phyloP scores from a whole-genome alignment of 768 basidiomycete genomes.

The Suillus bovinus region DNA sequence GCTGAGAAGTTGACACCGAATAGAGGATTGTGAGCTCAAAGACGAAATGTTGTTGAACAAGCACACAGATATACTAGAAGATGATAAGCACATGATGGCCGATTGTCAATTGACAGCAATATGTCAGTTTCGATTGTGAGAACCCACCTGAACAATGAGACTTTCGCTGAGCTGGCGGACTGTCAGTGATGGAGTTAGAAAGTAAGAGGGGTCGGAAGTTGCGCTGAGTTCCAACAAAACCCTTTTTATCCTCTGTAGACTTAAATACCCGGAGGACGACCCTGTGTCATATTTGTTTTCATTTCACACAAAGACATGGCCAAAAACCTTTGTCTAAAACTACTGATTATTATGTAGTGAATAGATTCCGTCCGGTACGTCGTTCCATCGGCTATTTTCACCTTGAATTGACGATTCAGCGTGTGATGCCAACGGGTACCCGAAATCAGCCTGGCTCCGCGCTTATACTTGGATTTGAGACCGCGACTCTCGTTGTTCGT shows the following conservation, averaged over 20 bases:
- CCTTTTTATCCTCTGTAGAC: slow-evolving; percentile 4
- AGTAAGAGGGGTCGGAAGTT: slow-evolving; percentile 20
- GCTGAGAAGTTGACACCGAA: slow-evolving; percentile 19
- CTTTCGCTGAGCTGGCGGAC: slow-evolving; percentile 40
- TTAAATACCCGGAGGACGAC: slow-evolving; percentile 5
- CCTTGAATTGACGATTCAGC: no score
- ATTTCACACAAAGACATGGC: slow-evolving; percentile 5
- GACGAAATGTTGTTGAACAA: slow-evolving; percentile 10
- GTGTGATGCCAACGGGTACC: slow-evolving; percentile 1
- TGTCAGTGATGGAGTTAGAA: slow-evolving; percentile 27
- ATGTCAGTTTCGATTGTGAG: slow-evolving; percentile 10
- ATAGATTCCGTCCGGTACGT: slow-evolving; percentile 1
- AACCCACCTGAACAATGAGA: slow-evolving; percentile 26
- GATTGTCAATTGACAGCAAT: slow-evolving; percentile 22
- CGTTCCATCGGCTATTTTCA: slow-evolving; percentile 1
- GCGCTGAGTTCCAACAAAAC: slow-evolving; percentile 28
- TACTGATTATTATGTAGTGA: neutral
- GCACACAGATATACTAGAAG: neutral
- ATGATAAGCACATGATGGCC: slow-evolving; percentile 21
- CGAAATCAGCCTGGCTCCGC: slow-evolving; percentile 2
- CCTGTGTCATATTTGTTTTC: slow-evolving; percentile 4
- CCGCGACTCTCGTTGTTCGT: neutral
- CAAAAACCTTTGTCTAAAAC: neutral
- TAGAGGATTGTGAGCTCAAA: slow-evolving; percentile 14
- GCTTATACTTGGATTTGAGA: slow-evolving; percentile 1